Conservation (phyloP, 192 early-diverging fungal genomes). For the Coemansia umbellata region DNA sequence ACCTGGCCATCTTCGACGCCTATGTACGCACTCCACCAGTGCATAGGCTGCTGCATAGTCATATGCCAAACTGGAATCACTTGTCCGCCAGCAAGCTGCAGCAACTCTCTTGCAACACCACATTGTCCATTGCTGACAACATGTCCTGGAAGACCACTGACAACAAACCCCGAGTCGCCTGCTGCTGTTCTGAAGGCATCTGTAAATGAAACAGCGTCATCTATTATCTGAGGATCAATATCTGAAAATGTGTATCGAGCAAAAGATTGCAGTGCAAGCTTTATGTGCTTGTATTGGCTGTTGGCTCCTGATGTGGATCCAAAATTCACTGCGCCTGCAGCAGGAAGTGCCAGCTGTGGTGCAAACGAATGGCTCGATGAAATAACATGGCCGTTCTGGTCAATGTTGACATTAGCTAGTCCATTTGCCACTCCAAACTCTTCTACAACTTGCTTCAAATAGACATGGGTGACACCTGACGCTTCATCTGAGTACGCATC, state of each 20-base stretch:
- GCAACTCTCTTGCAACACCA: constrained; percentile 60
- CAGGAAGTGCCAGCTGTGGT: not conserved
- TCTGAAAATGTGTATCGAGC: not conserved
- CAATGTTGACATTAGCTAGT: constrained; percentile 82
- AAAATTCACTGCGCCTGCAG: not conserved
- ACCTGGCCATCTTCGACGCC: constrained; percentile 56
- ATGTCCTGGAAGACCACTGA: not conserved
- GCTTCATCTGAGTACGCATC: constrained; percentile 65
- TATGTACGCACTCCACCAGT: constrained; percentile 78
- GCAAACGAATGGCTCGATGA: constrained; percentile 73
- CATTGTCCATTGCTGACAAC: constrained; percentile 49
- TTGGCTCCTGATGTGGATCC: not conserved
- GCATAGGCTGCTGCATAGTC: constrained; percentile 68
- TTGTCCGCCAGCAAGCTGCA: constrained; percentile 56
- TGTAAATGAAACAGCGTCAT: not conserved
- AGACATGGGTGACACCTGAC: constrained; percentile 81
- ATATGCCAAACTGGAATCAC: constrained; percentile 81
- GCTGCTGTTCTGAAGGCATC: not conserved
- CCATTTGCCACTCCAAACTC: constrained; percentile 76
- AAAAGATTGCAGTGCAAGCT: constrained; percentile 2
- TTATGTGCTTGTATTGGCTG: not conserved
- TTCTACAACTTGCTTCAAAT: constrained; percentile 68
- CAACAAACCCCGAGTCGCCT: not conserved
- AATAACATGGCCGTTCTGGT: constrained; percentile 59
- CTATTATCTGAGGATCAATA: not conserved